These are phyloP conservation scores for Camellia granthamiana DNA, from an alignment of 148 eudicot species.

Conservation along the genomic window DNA sequence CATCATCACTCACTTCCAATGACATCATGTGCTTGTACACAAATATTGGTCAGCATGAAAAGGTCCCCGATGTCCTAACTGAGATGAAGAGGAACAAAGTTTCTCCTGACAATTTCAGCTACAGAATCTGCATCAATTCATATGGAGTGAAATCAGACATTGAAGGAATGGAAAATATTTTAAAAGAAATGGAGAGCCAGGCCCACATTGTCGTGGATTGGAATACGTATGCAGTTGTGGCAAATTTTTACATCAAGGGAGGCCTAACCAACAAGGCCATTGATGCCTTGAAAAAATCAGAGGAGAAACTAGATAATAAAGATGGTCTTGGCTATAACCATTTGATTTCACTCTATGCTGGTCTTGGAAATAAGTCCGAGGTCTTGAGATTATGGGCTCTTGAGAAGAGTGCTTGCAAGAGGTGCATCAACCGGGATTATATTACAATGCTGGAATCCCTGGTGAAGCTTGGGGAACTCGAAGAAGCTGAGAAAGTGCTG, in stretches of 20 bases:
- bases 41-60: conserved; percentile 43
- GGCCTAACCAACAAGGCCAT: conserved; percentile 53
- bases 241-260: conserved; percentile 59
- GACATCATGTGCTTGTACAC: conserved; percentile 86
- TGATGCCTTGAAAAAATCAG: conserved; percentile 58
- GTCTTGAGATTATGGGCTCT: conserved; percentile 81
- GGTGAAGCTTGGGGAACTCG: conserved; percentile 58
- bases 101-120: conserved; percentile 81
- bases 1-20: conserved; percentile 61
- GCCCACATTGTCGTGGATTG: conserved; percentile 72
- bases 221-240: conserved; percentile 83
- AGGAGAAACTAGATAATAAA: conserved; percentile 52
- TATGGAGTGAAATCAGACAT: conserved; percentile 64
- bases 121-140: conserved; percentile 79
- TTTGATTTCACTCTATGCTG: conserved; percentile 71
- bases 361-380: conserved; percentile 51
- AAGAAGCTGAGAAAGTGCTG: conserved; percentile 62
- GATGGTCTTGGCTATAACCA: conserved; percentile 68
- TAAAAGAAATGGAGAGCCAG: conserved; percentile 76
- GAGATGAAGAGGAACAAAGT: conserved; percentile 70
- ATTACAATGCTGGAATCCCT: conserved; percentile 58
- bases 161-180: conserved; percentile 52
- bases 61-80: conserved; percentile 58
- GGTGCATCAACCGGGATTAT: conserved; percentile 71
- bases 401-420: conserved; percentile 59